Percentiles rank a stretch among this genome's conserved stretches.
Evolutionary conservation across 495 filamentous ascomycete genomes (phyloP).

Genomic region (Hypoxylon lienhwacheense): DNA sequence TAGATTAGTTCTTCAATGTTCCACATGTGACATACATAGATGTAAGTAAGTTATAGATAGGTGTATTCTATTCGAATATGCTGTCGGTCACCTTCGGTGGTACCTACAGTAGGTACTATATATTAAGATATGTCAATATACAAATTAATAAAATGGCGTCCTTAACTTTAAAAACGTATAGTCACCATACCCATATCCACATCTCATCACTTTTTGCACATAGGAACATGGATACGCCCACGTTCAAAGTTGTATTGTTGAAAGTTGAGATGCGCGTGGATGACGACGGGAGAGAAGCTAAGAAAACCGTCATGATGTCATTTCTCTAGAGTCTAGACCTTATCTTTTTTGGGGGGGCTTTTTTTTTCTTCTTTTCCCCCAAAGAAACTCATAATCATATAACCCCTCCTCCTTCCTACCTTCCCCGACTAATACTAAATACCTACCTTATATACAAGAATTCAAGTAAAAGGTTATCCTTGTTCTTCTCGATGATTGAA

Average conservation of each 20-base stretch:
- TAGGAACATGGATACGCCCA: constrained; percentile 10
- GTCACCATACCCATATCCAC: no score
- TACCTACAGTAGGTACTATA: background rate
- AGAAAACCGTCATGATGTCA: constrained; percentile 30
- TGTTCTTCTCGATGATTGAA: no score
- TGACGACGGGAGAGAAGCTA: constrained; percentile 24
- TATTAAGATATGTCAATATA: background rate
- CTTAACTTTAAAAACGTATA: background rate
- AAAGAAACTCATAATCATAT: no score
- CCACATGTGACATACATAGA: no score
- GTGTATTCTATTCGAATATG: constrained; percentile 4
- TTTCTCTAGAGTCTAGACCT: constrained; percentile 18
- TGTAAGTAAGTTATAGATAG: background rate
- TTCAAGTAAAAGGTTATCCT: no score
- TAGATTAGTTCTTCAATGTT: no score
- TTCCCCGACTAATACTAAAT: constrained; percentile 2
- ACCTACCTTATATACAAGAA: no score
- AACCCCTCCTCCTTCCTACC: constrained; percentile 7
- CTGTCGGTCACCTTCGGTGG: no score
- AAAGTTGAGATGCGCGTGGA: constrained; percentile 1
- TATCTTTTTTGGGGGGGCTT: no score
- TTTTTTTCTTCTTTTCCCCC: no score
- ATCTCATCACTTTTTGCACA: constrained; percentile 28
- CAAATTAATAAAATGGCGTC: no score
- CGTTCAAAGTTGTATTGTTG: background rate